A percentile compares a stretch with the other conserved stretches of the same genome.
These are phyloP conservation scores for Fusarium heterosporum DNA, from an alignment of 2,329 filamentous ascomycete species.

Conservation along the genomic window DNA sequence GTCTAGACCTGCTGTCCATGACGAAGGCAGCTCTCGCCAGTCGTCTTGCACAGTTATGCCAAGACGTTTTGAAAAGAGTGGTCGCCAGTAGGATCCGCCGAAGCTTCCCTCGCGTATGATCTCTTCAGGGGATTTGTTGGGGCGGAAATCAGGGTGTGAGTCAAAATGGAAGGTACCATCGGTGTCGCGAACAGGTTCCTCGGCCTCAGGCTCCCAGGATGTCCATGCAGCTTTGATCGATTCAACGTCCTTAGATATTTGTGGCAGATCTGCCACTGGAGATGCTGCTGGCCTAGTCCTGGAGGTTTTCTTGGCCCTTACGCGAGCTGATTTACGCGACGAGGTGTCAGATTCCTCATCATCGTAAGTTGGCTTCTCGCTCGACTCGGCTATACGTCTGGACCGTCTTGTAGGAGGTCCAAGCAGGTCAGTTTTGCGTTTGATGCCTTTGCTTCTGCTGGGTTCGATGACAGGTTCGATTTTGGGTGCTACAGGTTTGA, in stretches of 20 bases:
- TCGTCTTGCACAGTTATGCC: neutral
- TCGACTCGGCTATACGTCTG: conserved; percentile 11
- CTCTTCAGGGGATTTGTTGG: conserved; percentile 23
- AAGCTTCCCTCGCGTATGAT: conserved; percentile 29
- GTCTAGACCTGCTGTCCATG: conserved; percentile 8
- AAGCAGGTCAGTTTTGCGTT: conserved; percentile 1
- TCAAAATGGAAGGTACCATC: conserved; percentile 3
- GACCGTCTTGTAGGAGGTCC: conserved; percentile 14
- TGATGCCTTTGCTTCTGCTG: neutral
- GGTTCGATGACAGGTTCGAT: neutral
- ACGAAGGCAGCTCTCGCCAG: conserved; percentile 11
- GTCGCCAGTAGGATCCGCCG: conserved; percentile 23
- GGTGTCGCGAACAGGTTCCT: neutral
- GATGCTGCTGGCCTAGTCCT: neutral
- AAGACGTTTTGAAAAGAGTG: conserved; percentile 3
- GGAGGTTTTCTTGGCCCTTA: neutral
- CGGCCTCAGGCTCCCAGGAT: conserved; percentile 8
- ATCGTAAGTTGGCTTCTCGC: neutral
- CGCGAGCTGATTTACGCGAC: neutral
- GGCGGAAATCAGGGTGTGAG: conserved; percentile 12
- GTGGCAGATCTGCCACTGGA: neutral
- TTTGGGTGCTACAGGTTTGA: neutral
- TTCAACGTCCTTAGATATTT: neutral
- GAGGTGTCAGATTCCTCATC: neutral
- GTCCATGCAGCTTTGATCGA: neutral